phyloP scores from a whole-genome alignment of 805 yeast species.

The Myxozyma sirexii region DNA sequence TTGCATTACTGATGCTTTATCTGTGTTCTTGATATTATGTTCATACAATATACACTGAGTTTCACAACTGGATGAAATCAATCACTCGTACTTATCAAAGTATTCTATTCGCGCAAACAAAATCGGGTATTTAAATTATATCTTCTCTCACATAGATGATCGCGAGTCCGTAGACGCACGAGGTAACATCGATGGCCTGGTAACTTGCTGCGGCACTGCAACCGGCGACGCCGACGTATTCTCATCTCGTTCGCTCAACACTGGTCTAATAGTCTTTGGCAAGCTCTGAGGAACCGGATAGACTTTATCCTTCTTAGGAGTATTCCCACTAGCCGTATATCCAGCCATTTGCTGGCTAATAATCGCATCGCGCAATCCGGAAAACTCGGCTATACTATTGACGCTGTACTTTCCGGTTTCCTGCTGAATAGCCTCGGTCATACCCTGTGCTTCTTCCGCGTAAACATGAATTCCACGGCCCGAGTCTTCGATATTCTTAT shows the following conservation, averaged over 20 bases:
- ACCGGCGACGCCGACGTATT: conserved; percentile 3
- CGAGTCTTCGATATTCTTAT: conserved; percentile 12
- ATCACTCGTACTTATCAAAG: no score
- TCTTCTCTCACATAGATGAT: background rate
- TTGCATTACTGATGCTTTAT: background rate
- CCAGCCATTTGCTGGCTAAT: conserved; percentile 2
- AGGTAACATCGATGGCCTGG: conserved; percentile 10
- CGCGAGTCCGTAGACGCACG: conserved; percentile 2
- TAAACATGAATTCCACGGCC: conserved; percentile 23
- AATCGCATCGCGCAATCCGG: conserved; percentile 21
- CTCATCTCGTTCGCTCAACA: background rate
- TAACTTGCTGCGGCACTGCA: background rate
- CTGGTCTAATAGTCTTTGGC: conserved; percentile 16
- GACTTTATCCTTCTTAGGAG: conserved; percentile 26
- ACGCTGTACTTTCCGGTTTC: conserved; percentile 4
- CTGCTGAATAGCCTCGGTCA: conserved; percentile 12
- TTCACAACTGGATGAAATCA: no score
- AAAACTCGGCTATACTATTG: conserved; percentile 10
- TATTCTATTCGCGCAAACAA: background rate
- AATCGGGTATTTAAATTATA: background rate
- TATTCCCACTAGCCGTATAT: conserved; percentile 21
- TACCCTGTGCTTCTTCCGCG: conserved; percentile 10
- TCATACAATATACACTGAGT: background rate
- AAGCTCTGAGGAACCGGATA: conserved; percentile 18
- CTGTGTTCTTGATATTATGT: background rate